Evolutionary conservation across 2,329 filamentous ascomycete species (phyloP).

Genomic region (Cadophora luteo-olivacea): DNA sequence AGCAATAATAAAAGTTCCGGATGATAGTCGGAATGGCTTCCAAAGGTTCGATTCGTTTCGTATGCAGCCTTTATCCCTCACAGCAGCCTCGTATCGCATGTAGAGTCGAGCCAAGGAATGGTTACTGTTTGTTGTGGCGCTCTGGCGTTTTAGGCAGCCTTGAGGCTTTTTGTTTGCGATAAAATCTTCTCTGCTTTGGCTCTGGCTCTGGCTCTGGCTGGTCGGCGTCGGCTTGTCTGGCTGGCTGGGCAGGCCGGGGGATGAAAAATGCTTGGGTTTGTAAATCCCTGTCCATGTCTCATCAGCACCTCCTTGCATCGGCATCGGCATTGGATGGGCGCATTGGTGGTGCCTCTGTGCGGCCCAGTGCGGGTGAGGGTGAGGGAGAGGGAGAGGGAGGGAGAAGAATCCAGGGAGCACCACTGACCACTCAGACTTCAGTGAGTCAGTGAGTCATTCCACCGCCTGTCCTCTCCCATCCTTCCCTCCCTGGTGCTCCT

Average conservation of each 20-base stretch:
- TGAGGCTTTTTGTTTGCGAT: background rate
- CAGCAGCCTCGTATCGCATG: background rate
- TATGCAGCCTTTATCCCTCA: background rate
- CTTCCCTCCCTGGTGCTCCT: background rate
- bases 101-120: background rate
- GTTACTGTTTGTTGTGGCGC: background rate
- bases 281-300: constrained; percentile 14
- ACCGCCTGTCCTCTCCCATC: background rate
- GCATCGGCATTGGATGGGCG: constrained; percentile 8
- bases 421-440: too few relatives aligned
- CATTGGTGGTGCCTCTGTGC: background rate
- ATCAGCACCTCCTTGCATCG: constrained; percentile 9
- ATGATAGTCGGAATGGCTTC: background rate
- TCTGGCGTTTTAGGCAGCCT: constrained; percentile 10
- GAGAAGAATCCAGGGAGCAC: background rate
- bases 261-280: constrained; percentile 14
- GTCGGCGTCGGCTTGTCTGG: background rate
- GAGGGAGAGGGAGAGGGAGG: background rate
- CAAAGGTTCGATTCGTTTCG: background rate
- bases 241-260: background rate
- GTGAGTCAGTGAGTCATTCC: constrained; percentile 14
- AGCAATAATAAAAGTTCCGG: background rate
- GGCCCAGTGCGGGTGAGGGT: background rate
- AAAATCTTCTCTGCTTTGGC: background rate
- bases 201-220: background rate